Percentiles rank a stretch among this genome's conserved stretches.
These are phyloP conservation scores for Carallia brachiata DNA, from an alignment of 345 rosid genomes.

Conservation along the genomic window DNA sequence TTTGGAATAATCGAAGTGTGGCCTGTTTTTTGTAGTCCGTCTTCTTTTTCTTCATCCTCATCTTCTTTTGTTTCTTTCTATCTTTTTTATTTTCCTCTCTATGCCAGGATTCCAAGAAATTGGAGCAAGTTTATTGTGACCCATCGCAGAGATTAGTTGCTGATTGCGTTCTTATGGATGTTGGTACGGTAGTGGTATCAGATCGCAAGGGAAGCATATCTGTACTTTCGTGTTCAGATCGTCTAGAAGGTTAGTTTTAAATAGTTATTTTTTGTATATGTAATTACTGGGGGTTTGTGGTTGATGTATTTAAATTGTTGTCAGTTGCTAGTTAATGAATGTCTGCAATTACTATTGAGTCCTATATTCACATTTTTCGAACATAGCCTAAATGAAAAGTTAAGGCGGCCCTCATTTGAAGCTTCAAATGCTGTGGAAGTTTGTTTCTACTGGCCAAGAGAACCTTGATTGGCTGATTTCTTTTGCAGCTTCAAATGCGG, in stretches of 20 bases:
- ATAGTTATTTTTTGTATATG: not conserved
- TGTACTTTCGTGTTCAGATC: conserved; percentile 74
- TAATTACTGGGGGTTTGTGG: too few relatives aligned
- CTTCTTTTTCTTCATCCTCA: too few relatives aligned
- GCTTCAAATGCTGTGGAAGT: not conserved
- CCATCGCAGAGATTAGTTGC: conserved; percentile 97
- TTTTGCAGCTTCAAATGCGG: not conserved
- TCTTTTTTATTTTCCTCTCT: conserved; percentile 12
- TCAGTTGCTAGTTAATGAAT: too few relatives aligned
- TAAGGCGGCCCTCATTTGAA: not conserved
- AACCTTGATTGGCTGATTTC: not conserved
- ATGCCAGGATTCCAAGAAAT: conserved; percentile 68
- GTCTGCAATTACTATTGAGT: too few relatives aligned
- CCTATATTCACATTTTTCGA: not conserved
- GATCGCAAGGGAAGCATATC: conserved; percentile 97
- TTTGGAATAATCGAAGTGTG: too few relatives aligned
- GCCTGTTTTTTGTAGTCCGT: too few relatives aligned
- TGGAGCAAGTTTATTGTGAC: conserved; percentile 84
- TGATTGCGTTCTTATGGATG: conserved; percentile 82
- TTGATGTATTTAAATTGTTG: too few relatives aligned
- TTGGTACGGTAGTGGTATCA: conserved; percentile 82
- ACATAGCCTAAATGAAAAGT: not conserved
- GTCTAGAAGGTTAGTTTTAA: conserved; percentile 47
- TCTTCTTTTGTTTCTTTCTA: not conserved
- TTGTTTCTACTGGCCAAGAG: not conserved